Evolutionary conservation across 2,329 filamentous ascomycete species (phyloP), one percentile per base, ranked within the genome.

Genomic region (Pleomassaria siparia): DNA sequence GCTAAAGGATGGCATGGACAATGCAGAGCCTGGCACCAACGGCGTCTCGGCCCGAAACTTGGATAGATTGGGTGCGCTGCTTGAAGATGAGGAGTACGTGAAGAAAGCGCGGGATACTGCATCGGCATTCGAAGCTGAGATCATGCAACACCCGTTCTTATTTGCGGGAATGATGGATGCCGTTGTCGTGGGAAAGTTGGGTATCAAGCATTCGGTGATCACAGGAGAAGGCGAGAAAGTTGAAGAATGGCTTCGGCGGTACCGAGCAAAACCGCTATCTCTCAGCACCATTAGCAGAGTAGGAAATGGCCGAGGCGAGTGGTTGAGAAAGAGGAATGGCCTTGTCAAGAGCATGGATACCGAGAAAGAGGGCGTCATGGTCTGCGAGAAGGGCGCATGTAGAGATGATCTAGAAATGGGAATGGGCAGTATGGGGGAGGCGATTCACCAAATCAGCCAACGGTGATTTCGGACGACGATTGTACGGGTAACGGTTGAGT

Each of bases 1-100:
- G 20, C 81, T 96, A 41, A 99, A 99, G 72, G 90, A 95, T 53
- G 94, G 91, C 55, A 96, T 96, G 81, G 94, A 99, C 70, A 89
- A 89, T 4, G 86, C 90, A 1, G 87, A 94, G 50, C 94, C 94
- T 0, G 94, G 90, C 0, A 87, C 89, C 43, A 99, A 99, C 66
- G 90, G 89, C 30, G 82, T 92, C 5, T 87, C 88, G n/a, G 88
- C 89, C 0, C 80, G 83, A 13, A 97, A 97, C 64, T 76, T 97
- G n/a, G 88, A 94, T 72, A 85, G 89, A 0, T 81, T 97, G 3
- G 83, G 83, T 11, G 80, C 80, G 5, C 69, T 95, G 1, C 76
- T 95, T 0, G 81, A 83, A 39, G 84, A 89, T 54, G 74, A 83
- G 2, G 69, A 71, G 2, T 91, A 89, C 62, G 78, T 78, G 0